Conservation (phyloP, 495 filamentous ascomycete genomes). For the Aspergillus haitiensis region DNA sequence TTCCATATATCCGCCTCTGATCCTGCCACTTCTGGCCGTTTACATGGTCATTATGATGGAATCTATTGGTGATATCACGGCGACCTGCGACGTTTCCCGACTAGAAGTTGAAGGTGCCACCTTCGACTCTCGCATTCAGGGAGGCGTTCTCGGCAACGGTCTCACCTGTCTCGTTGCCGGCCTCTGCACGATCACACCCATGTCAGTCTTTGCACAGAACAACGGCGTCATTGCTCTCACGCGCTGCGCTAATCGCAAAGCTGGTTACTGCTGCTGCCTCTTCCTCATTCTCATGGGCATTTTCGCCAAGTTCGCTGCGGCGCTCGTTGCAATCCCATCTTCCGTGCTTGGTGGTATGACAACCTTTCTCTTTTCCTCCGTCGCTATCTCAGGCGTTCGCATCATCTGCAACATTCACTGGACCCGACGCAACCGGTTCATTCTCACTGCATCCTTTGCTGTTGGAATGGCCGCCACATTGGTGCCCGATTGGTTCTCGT, state of each 20-base stretch:
- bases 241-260: constrained; percentile 83
- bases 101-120: constrained; percentile 75
- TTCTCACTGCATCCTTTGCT: constrained; percentile 75
- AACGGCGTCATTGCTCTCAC: constrained; percentile 92
- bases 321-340: constrained; percentile 77
- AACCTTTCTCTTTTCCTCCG: constrained; percentile 82
- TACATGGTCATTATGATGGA: constrained; percentile 90
- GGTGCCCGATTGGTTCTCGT: constrained; percentile 73
- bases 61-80: constrained; percentile 69
- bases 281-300: constrained; percentile 88
- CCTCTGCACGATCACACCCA: constrained; percentile 80
- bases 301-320: constrained; percentile 90
- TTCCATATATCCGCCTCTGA: constrained; percentile 76
- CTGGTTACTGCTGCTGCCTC: constrained; percentile 74
- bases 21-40: constrained; percentile 80
- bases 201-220: constrained; percentile 82
- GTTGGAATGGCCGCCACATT: constrained; percentile 81
- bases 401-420: constrained; percentile 80
- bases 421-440: constrained; percentile 83
- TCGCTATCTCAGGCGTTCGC: constrained; percentile 81
- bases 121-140: constrained; percentile 89
- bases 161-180: constrained; percentile 77
- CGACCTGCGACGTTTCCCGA: constrained; percentile 73
- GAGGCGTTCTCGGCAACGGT: constrained; percentile 76
- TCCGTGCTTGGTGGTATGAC: constrained; percentile 91